Percentiles rank a stretch among this genome's conserved stretches.
Evolutionary conservation across 1,284 basidiomycete genomes (phyloP).

Genomic region (Leucoagaricus sp.): DNA sequence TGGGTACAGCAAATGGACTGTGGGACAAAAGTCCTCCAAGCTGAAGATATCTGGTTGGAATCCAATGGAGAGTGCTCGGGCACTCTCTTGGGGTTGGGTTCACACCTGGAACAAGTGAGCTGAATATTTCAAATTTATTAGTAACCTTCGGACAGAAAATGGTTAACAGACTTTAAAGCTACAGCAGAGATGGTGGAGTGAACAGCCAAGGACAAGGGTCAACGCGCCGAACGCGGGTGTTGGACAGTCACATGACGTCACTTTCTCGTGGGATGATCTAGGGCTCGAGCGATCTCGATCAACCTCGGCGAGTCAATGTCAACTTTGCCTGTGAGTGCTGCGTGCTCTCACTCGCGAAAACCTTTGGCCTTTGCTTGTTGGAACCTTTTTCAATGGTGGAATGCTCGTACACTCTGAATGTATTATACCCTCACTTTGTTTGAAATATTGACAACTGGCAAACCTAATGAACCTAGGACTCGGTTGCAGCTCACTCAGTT

Average conservation of each 20-base stretch:
- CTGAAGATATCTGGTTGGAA: neutral
- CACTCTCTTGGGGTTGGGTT: neutral
- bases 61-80: neutral
- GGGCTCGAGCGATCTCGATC: too few species aligned
- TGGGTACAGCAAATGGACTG: neutral
- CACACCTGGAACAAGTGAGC: neutral
- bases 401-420: too few species aligned
- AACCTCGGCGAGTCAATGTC: too few species aligned
- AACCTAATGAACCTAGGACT: too few species aligned
- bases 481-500: too few species aligned
- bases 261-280: too few species aligned
- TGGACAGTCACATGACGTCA: conserved; percentile 6
- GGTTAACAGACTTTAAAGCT: conserved; percentile 6
- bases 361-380: too few species aligned
- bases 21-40: conserved; percentile 4
- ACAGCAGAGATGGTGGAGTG: neutral
- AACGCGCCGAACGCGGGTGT: neutral
- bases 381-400: too few species aligned
- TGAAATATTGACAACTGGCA: too few species aligned
- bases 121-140: neutral
- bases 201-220: neutral
- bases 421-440: too few species aligned
- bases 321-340: too few species aligned
- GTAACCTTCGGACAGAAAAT: neutral
- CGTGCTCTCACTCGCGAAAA: too few species aligned